Evolutionary conservation across 345 rosid genomes (phyloP).

Genomic region (Rhodamnia argentea): DNA sequence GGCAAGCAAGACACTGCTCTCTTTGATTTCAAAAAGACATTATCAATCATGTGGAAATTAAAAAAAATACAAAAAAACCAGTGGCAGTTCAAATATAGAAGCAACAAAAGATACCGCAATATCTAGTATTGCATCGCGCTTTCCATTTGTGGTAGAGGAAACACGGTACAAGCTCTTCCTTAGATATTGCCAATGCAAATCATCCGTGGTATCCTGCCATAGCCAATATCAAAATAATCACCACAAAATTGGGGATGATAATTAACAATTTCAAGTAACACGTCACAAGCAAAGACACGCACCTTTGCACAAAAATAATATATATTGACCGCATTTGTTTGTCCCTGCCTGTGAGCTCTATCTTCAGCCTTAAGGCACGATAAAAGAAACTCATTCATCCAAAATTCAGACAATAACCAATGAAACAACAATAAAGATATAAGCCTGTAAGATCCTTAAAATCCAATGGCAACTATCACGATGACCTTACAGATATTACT

Average conservation of each 20-base stretch:
- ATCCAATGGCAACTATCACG: background rate
- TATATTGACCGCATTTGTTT: slow-evolving; percentile 70
- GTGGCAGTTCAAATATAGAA: background rate
- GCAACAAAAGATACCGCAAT: slow-evolving; percentile 40
- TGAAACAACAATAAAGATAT: background rate
- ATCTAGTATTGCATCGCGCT: slow-evolving; percentile 70
- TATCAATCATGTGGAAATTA: background rate
- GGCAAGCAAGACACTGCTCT: background rate
- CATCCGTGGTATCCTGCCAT: slow-evolving; percentile 74
- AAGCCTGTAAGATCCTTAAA: background rate
- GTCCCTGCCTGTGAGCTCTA: slow-evolving; percentile 93
- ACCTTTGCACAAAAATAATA: slow-evolving; percentile 92
- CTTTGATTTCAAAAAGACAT: background rate
- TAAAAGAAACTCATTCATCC: background rate
- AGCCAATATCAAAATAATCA: background rate
- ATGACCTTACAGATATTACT: background rate
- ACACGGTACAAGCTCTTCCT: slow-evolving; percentile 71
- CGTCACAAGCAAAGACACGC: background rate
- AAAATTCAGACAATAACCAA: background rate
- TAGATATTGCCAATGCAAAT: slow-evolving; percentile 60
- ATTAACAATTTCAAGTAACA: background rate
- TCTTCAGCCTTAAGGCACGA: slow-evolving; percentile 74
- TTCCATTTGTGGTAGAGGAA: slow-evolving; percentile 88
- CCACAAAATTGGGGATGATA: background rate
- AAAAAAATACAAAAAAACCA: background rate